Evolutionary conservation across 2,329 filamentous ascomycete genomes (phyloP).

Genomic region (Colletotrichum sp.): DNA sequence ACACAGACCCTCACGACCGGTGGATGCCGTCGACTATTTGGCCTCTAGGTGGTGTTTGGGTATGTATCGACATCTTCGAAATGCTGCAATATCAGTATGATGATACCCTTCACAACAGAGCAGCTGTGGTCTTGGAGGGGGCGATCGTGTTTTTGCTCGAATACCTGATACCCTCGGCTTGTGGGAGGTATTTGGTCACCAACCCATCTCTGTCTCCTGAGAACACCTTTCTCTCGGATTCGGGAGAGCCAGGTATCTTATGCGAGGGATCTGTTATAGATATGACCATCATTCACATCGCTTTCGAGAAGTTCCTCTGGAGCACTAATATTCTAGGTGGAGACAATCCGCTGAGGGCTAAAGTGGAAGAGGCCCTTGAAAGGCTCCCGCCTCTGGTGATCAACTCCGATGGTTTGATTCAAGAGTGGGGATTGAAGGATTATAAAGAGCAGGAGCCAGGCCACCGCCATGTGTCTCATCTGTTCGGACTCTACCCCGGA

Average conservation of each 20-base stretch:
- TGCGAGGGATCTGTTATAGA: slow-evolving; percentile 53
- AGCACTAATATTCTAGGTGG: slow-evolving; percentile 20
- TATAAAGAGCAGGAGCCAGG: slow-evolving; percentile 48
- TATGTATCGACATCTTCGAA: slow-evolving; percentile 43
- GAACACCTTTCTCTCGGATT: slow-evolving; percentile 24
- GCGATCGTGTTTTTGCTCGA: slow-evolving; percentile 35
- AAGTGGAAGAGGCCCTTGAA: neutral
- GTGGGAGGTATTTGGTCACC: slow-evolving; percentile 29
- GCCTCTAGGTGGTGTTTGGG: slow-evolving; percentile 46
- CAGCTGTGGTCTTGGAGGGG: slow-evolving; percentile 32
- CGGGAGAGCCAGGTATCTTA: slow-evolving; percentile 42
- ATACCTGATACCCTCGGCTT: slow-evolving; percentile 26
- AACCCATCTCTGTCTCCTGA: slow-evolving; percentile 32
- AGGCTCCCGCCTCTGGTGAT: slow-evolving; percentile 25
- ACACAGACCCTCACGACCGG: slow-evolving; percentile 36
- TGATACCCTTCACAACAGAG: slow-evolving; percentile 25
- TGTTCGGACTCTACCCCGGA: slow-evolving; percentile 51
- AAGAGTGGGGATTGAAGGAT: slow-evolving; percentile 49
- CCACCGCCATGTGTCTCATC: slow-evolving; percentile 56
- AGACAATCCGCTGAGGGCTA: neutral
- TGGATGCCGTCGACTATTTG: slow-evolving; percentile 39
- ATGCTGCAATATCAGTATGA: slow-evolving; percentile 40
- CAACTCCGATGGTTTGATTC: slow-evolving; percentile 36
- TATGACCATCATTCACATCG: slow-evolving; percentile 30
- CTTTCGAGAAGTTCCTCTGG: slow-evolving; percentile 28